Conservation (phyloP, 108 stramenopile genomes). For the Chaetoceros muelleri region DNA sequence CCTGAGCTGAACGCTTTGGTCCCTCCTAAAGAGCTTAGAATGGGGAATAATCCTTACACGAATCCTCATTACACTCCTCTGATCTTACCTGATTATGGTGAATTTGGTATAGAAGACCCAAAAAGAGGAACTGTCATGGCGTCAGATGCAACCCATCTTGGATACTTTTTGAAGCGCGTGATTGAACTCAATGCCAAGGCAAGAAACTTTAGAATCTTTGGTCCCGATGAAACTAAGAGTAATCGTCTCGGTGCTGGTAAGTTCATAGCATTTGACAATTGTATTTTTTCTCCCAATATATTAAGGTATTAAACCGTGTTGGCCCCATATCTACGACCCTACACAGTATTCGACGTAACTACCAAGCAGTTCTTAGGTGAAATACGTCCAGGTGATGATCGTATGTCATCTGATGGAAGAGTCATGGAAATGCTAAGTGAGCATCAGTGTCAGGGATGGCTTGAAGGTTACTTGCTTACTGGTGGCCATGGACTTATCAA, state of each 20-base stretch:
- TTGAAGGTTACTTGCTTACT: slow-evolving; percentile 19
- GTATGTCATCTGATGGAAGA: slow-evolving; percentile 7
- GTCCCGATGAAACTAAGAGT: slow-evolving; percentile 15
- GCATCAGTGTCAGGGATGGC: slow-evolving; percentile 24
- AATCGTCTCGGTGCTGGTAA: slow-evolving; percentile 17
- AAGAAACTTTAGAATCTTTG: slow-evolving; percentile 18
- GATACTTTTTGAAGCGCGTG: slow-evolving; percentile 11
- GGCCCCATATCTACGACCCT: too few relatives aligned
- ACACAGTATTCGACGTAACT: slow-evolving; percentile 18
- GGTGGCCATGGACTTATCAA: slow-evolving; percentile 14
- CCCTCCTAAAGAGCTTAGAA: slow-evolving; percentile 11
- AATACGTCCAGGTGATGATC: slow-evolving; percentile 7
- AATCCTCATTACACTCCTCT: slow-evolving; percentile 13
- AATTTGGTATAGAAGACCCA: slow-evolving; percentile 9
- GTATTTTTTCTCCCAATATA: too few relatives aligned
- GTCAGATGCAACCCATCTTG: slow-evolving; percentile 9
- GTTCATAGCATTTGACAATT: too few relatives aligned
- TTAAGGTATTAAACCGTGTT: too few relatives aligned
- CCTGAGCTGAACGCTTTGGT: slow-evolving; percentile 13
- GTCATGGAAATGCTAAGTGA: slow-evolving; percentile 19
- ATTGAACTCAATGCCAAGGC: slow-evolving; percentile 5
- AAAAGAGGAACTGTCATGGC: slow-evolving; percentile 10
- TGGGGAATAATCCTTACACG: slow-evolving; percentile 16
- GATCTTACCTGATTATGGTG: slow-evolving; percentile 9
- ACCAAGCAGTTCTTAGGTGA: slow-evolving; percentile 15